Evolutionary conservation across 495 filamentous ascomycete genomes (phyloP).

Genomic region (Talaromyces nanjingensis): DNA sequence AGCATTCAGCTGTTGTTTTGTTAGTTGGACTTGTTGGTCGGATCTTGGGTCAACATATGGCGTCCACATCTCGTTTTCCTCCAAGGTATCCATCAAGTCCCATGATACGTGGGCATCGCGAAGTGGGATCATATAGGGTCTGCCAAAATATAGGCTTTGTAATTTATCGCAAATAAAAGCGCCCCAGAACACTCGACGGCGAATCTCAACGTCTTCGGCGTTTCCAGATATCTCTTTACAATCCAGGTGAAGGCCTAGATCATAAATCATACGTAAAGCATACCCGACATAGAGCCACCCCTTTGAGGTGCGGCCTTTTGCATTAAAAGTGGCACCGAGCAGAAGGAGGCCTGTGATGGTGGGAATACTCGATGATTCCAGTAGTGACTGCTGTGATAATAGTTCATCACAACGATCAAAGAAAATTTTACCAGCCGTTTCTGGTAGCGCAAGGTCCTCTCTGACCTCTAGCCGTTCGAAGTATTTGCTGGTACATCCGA

Average conservation of each 20-base stretch:
- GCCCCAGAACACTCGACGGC: conserved; percentile 32
- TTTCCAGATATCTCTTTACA: conserved; percentile 13
- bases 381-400: conserved; percentile 12
- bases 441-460: conserved; percentile 18
- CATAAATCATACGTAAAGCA: conserved; percentile 27
- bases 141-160: conserved; percentile 28
- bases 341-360: conserved; percentile 21
- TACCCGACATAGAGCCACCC: conserved; percentile 32
- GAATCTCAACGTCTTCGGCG: conserved; percentile 28
- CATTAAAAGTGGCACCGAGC: conserved; percentile 17
- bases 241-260: conserved; percentile 28
- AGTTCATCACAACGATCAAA: conserved; percentile 20
- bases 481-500: conserved; percentile 26
- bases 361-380: conserved; percentile 18
- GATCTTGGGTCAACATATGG: conserved; percentile 11
- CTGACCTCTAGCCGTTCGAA: conserved; percentile 22
- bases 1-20: background rate
- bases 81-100: conserved; percentile 20
- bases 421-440: conserved; percentile 21
- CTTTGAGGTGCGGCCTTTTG: conserved; percentile 17
- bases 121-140: conserved; percentile 17
- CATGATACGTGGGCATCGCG: conserved; percentile 18
- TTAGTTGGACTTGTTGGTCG: background rate
- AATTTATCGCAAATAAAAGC: conserved; percentile 31
- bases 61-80: conserved; percentile 26